Conservation (phyloP, 257 asterid genomes). For the Lavandula angustifolia region DNA sequence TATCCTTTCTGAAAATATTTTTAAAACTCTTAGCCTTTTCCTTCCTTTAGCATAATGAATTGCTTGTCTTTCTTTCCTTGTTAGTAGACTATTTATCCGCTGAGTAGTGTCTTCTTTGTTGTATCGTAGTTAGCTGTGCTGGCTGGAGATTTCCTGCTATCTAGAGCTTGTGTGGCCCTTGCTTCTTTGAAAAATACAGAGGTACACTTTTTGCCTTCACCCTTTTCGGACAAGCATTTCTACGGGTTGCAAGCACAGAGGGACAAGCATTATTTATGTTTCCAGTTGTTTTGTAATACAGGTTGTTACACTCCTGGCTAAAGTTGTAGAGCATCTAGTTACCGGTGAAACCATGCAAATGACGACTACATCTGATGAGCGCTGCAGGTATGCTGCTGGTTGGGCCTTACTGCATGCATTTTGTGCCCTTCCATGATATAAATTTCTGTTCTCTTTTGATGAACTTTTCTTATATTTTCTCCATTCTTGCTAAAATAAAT, state of each 20-base stretch:
- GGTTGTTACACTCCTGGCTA: constrained; percentile 93
- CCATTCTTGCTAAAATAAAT: constrained; percentile 9
- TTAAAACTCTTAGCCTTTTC: not conserved
- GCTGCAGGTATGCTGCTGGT: constrained; percentile 69
- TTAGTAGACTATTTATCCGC: constrained; percentile 8
- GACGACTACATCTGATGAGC: constrained; percentile 81
- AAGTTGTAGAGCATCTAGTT: constrained; percentile 90
- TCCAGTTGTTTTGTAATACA: constrained; percentile 27
- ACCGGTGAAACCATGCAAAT: constrained; percentile 99
- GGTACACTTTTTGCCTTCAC: constrained; percentile 44
- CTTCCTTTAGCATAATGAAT: not conserved
- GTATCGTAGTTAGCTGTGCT: constrained; percentile 80
- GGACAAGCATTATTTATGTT: not conserved
- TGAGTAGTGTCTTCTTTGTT: constrained; percentile 26
- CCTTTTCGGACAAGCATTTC: not conserved
- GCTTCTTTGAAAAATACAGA: constrained; percentile 91
- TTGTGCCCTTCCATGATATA: no score
- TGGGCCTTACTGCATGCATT: not conserved
- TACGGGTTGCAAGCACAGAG: not conserved
- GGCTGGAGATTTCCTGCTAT: constrained; percentile 93
- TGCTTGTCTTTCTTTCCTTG: not conserved
- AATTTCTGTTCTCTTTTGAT: not conserved
- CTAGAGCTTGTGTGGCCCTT: constrained; percentile 95
- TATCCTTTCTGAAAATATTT: constrained; percentile 12
- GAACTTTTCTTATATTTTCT: not conserved